These are phyloP conservation scores for Ceratobasidium sp. DNA, from an alignment of 1,284 basidiomycete species.

Conservation along the genomic window DNA sequence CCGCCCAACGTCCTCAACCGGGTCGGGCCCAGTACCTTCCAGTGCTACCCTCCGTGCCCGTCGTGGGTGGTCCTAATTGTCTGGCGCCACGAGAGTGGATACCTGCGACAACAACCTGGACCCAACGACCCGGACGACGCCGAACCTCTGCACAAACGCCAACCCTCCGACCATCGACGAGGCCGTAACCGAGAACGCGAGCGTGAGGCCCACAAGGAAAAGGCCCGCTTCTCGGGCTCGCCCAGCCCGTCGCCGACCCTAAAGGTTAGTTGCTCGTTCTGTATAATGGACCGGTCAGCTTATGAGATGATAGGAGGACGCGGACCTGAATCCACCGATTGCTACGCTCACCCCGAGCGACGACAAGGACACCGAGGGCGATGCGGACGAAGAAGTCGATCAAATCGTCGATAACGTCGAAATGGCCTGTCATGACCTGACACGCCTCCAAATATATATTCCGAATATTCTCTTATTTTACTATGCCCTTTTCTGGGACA, in stretches of 20 bases:
- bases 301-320: neutral
- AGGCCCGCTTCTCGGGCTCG: slow-evolving; percentile 32
- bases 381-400: slow-evolving; percentile 69
- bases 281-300: neutral
- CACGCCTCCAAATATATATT: too few relatives aligned
- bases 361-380: slow-evolving; percentile 63
- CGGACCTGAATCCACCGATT: slow-evolving; percentile 24
- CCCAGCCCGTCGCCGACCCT: slow-evolving; percentile 29
- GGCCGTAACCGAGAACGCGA: slow-evolving; percentile 30
- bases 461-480: too few relatives aligned
- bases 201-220: slow-evolving; percentile 37
- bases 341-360: slow-evolving; percentile 61
- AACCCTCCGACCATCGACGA: slow-evolving; percentile 16
- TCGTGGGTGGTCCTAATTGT: slow-evolving; percentile 27
- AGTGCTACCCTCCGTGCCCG: slow-evolving; percentile 23
- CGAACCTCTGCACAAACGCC: slow-evolving; percentile 36
- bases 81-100: slow-evolving; percentile 41
- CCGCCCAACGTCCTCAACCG: slow-evolving; percentile 35
- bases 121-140: slow-evolving; percentile 25
- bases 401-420: slow-evolving; percentile 73
- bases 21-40: neutral
- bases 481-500: too few relatives aligned
- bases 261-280: slow-evolving; percentile 22
- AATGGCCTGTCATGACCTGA: slow-evolving; percentile 16
- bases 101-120: slow-evolving; percentile 23